Evolutionary conservation across 2,329 filamentous ascomycete species (phyloP), one percentile per base, ranked within the genome.

Genomic region (Nigrospora osmanthi): DNA sequence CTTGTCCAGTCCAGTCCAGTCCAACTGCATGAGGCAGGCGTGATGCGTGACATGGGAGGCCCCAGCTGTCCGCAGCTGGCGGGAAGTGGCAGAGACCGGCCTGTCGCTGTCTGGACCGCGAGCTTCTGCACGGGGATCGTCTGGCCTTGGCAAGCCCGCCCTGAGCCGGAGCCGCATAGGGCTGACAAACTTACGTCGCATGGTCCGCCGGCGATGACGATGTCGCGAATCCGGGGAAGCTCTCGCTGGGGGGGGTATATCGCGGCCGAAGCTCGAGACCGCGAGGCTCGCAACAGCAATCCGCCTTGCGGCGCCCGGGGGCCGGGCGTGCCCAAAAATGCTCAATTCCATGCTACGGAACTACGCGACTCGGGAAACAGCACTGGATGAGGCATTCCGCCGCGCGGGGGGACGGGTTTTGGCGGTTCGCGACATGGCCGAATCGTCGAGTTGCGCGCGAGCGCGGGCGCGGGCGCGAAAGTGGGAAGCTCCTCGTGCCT

Each of bases 151-250:
- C 40, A 36, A 23, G 40, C 32, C 40, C 40, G 32, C 34, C 28
- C 42, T 37, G 14, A 35, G 51, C 45, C 46, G 46, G 54, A 49
- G 54, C 54, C 47, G 50, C 52, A 47, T 63, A 62, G 58, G 60
- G 60, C 58, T 62, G 59, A 59, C 49, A 54, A 49, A 57, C 56
- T 62, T 60, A 53, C 62, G 60, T 59, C 60, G 60, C 60, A 62
- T 61, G 43, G 46, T 52, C 50, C 60, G 60, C 58, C 59, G 60
- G 54, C 59, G 58, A 55, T 55, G 59, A 59, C 56, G 57, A 57
- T 58, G 58, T 57, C 59, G 47, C 12, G 53, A 53, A 57, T 57
- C 53, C 53, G 54, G 58, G 53, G 54, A 23, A 52, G 48, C 45
- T 46, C 51, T 47, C 51, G 47, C 44, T 40, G 48, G 49, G 45